Percentiles rank a stretch among this genome's conserved stretches.
phyloP scores from a whole-genome alignment of 2,329 filamentous ascomycete genomes.

The Penicillium sp. region DNA sequence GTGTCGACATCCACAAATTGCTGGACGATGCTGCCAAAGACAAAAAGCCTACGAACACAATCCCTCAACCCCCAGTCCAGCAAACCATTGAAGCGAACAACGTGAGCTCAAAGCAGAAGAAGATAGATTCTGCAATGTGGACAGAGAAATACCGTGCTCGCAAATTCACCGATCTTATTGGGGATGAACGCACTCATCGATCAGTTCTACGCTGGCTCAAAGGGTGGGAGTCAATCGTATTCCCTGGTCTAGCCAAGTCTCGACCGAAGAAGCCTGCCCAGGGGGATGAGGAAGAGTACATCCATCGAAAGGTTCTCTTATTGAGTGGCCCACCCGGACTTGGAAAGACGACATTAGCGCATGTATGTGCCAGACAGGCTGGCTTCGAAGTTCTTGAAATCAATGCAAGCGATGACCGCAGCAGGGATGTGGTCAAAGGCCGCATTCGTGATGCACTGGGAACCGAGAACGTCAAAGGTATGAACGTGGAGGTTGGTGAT shows the following conservation, averaged over 20 bases:
- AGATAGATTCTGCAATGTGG: conserved; percentile 63
- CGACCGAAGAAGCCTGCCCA: conserved; percentile 52
- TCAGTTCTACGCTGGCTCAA: conserved; percentile 91
- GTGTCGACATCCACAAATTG: conserved; percentile 84
- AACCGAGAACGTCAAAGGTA: conserved; percentile 85
- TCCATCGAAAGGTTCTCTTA: conserved; percentile 83
- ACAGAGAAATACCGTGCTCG: conserved; percentile 95
- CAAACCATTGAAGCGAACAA: conserved; percentile 35
- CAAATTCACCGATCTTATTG: conserved; percentile 89
- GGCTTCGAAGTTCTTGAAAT: conserved; percentile 97
- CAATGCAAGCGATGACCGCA: conserved; percentile 95
- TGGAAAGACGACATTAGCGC: conserved; percentile 93
- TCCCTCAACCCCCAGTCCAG: conserved; percentile 24
- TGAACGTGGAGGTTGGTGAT: conserved; percentile 48
- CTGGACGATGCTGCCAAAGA: conserved; percentile 70
- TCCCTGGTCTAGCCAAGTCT: conserved; percentile 69
- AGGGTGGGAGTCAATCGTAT: conserved; percentile 88
- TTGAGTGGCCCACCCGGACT: conserved; percentile 89
- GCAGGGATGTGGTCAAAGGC: conserved; percentile 82
- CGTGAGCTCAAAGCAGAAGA: conserved; percentile 28
- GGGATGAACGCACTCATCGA: conserved; percentile 90
- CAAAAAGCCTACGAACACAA: conserved; percentile 27
- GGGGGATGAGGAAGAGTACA: conserved; percentile 64
- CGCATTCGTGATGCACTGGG: conserved; percentile 88
- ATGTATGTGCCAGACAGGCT: conserved; percentile 92